Conservation (phyloP, 1,139 yeast species). For the Arxiozyma slooffiae region DNA sequence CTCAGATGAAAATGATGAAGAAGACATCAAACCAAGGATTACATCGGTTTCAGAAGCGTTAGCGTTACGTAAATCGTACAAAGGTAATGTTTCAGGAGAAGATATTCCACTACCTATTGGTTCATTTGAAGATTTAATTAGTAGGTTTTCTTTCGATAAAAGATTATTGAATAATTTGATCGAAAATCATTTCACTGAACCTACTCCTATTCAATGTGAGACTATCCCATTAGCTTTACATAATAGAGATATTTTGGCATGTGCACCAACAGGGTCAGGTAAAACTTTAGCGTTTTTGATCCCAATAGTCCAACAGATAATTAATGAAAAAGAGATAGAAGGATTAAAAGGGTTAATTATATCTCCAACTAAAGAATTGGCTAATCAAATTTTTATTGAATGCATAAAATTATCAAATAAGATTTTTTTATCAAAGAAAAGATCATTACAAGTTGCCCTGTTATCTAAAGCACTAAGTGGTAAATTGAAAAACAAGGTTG, state of each 20-base stretch:
- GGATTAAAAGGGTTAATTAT: conserved; percentile 71
- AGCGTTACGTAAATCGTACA: conserved; percentile 44
- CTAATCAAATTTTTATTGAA: conserved; percentile 73
- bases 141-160: conserved; percentile 57
- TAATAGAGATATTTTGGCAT: conserved; percentile 65
- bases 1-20: conserved; percentile 25
- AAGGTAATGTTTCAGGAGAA: conserved; percentile 60
- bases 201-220: conserved; percentile 89
- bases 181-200: conserved; percentile 63
- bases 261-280: conserved; percentile 95
- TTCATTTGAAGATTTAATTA: conserved; percentile 68
- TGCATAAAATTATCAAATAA: conserved; percentile 46
- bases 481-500: conserved; percentile 51
- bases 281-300: conserved; percentile 80
- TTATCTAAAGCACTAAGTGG: conserved; percentile 69
- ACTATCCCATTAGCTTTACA: conserved; percentile 61
- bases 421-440: conserved; percentile 33
- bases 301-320: conserved; percentile 60
- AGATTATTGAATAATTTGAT: conserved; percentile 56
- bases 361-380: conserved; percentile 89
- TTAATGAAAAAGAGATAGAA: conserved; percentile 20
- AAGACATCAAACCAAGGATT: conserved; percentile 39
- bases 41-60: conserved; percentile 48
- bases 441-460: conserved; percentile 51
- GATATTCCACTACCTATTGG: conserved; percentile 84